Conservation (phyloP, 441 rosid genomes). For the Pelargonium hybrid region DNA sequence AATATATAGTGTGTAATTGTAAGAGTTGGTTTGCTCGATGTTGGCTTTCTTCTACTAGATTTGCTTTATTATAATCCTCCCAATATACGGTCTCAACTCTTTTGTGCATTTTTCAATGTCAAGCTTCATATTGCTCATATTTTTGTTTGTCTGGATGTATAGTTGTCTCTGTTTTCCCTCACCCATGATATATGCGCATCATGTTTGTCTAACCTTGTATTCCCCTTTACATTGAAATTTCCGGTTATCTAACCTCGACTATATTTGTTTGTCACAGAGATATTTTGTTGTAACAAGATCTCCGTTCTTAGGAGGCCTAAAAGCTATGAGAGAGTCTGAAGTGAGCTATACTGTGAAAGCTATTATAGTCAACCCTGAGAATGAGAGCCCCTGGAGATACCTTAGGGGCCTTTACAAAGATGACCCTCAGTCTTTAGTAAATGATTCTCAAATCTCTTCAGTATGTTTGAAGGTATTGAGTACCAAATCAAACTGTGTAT, state of each 20-base stretch:
- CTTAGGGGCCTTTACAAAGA: slow-evolving; percentile 73
- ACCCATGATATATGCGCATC: background rate
- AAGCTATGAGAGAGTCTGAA: slow-evolving; percentile 68
- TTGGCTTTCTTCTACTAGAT: background rate
- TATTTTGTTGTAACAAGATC: slow-evolving; percentile 61
- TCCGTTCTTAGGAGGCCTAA: slow-evolving; percentile 57
- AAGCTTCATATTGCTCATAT: background rate
- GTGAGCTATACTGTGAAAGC: slow-evolving; percentile 59
- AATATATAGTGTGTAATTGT: no score
- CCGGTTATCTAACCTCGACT: background rate
- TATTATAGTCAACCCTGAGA: slow-evolving; percentile 47
- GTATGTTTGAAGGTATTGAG: slow-evolving; percentile 52
- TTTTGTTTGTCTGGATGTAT: background rate
- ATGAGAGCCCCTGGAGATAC: slow-evolving; percentile 91
- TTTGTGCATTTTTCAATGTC: background rate
- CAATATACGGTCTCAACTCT: background rate
- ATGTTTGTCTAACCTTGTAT: background rate
- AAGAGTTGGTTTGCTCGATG: background rate
- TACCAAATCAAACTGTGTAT: slow-evolving; percentile 35
- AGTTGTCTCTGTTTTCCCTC: no score
- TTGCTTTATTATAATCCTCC: background rate
- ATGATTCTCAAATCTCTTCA: slow-evolving; percentile 46
- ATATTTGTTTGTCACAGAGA: slow-evolving; percentile 39
- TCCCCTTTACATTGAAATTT: background rate
- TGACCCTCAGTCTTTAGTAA: slow-evolving; percentile 37